phyloP scores from a whole-genome alignment of 164 flowering plant genomes.

The Vitis rotundifolia region DNA sequence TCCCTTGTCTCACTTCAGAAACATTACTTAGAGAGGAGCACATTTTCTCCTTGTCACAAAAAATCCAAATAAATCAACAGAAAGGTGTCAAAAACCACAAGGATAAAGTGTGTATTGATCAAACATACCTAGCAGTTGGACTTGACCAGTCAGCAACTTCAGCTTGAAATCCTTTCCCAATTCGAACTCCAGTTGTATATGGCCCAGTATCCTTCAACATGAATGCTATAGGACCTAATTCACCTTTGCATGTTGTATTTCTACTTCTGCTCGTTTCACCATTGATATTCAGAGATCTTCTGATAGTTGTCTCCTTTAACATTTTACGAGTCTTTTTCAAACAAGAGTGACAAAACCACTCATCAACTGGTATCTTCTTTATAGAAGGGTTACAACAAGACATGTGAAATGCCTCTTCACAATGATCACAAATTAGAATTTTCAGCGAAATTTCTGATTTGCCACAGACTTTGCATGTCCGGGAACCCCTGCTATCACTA shows the following conservation, averaged over 20 bases:
- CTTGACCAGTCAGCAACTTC: constrained; percentile 81
- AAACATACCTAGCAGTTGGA: constrained; percentile 56
- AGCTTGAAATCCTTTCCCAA: constrained; percentile 86
- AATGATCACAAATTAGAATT: constrained; percentile 77
- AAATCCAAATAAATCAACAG: no score
- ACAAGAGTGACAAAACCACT: constrained; percentile 80
- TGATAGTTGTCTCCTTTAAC: constrained; percentile 26
- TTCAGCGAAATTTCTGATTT: constrained; percentile 36
- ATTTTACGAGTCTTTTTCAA: constrained; percentile 50
- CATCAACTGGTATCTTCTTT: constrained; percentile 52
- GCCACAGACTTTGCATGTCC: constrained; percentile 62
- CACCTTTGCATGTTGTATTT: constrained; percentile 30
- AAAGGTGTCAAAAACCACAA: no score
- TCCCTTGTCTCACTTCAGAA: no score
- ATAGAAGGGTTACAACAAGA: constrained; percentile 60
- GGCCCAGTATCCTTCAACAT: constrained; percentile 70
- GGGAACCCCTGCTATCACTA: constrained; percentile 19
- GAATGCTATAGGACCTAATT: constrained; percentile 35
- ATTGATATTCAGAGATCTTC: constrained; percentile 17
- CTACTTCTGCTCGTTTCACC: constrained; percentile 22
- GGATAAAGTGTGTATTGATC: neutral
- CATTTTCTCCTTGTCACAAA: no score
- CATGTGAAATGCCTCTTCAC: constrained; percentile 79
- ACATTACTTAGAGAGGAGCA: no score
- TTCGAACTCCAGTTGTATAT: constrained; percentile 59